These are phyloP conservation scores for Ogataea salicorniae DNA, from an alignment of 805 yeast species.

Conservation along the genomic window DNA sequence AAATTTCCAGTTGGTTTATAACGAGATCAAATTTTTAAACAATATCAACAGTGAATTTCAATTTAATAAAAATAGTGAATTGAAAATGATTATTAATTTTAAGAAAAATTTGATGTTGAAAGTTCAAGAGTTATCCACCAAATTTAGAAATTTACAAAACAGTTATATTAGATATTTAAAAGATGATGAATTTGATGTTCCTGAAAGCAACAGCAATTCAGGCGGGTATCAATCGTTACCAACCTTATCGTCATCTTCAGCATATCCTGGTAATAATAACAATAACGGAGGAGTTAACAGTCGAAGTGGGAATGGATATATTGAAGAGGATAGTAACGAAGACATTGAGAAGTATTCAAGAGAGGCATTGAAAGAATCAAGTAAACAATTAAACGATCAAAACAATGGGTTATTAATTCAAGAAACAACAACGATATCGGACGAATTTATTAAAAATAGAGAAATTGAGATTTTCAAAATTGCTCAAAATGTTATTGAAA, in stretches of 20 bases:
- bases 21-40: constrained; percentile 59
- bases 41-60: constrained; percentile 26
- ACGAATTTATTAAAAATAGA: constrained; percentile 54
- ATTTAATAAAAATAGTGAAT: constrained; percentile 40
- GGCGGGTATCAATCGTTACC: not conserved
- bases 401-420: constrained; percentile 20
- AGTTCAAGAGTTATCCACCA: constrained; percentile 73
- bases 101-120: constrained; percentile 80
- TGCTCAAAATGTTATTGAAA: constrained; percentile 92
- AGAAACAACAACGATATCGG: constrained; percentile 33
- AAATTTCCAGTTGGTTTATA: constrained; percentile 73
- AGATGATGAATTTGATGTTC: constrained; percentile 63
- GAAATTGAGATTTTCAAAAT: constrained; percentile 86
- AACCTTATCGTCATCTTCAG: not conserved
- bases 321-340: constrained; percentile 31
- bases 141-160: constrained; percentile 82
- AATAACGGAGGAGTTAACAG: not conserved
- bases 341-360: constrained; percentile 48
- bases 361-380: constrained; percentile 40
- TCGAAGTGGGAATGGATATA: not conserved
- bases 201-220: not conserved
- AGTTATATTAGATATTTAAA: constrained; percentile 79
- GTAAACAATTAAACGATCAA: constrained; percentile 38
- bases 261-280: not conserved
- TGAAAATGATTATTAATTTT: constrained; percentile 69